A percentile compares a stretch with the other conserved stretches of the same genome.
phyloP scores from a whole-genome alignment of 208 protist species.

The Trypanosoma cruzi region DNA sequence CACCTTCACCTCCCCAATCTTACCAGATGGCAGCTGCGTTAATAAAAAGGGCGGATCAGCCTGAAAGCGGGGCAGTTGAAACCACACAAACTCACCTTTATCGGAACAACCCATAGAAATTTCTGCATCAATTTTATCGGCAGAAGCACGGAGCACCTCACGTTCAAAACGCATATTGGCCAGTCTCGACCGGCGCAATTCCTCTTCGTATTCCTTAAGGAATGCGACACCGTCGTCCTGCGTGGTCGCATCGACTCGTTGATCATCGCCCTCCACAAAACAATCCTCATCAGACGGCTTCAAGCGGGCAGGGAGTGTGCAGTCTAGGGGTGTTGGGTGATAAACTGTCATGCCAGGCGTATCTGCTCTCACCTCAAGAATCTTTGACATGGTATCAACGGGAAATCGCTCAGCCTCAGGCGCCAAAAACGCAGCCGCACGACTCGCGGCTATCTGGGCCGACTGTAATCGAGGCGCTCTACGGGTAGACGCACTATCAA shows the following conservation, averaged over 20 bases:
- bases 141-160: slow-evolving; percentile 34
- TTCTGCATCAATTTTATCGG: slow-evolving; percentile 22
- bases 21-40: slow-evolving; percentile 54
- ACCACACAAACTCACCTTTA: slow-evolving; percentile 54
- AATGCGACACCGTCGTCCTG: slow-evolving; percentile 60
- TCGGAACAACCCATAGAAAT: slow-evolving; percentile 14
- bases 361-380: slow-evolving; percentile 28
- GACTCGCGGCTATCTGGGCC: background rate
- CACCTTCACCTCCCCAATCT: slow-evolving; percentile 82
- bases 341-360: slow-evolving; percentile 27
- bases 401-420: slow-evolving; percentile 43
- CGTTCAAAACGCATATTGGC: slow-evolving; percentile 74
- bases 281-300: background rate
- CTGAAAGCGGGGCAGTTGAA: slow-evolving; percentile 83
- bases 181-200: slow-evolving; percentile 36
- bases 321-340: slow-evolving; percentile 37
- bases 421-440: slow-evolving; percentile 17
- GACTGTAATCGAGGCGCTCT: background rate
- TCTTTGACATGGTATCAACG: slow-evolving; percentile 55
- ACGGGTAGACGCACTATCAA: slow-evolving; percentile 3
- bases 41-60: slow-evolving; percentile 49
- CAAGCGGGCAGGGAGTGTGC: slow-evolving; percentile 19
- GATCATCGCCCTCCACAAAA: slow-evolving; percentile 26
- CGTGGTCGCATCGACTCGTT: slow-evolving; percentile 17
- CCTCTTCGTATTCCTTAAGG: slow-evolving; percentile 54